Percentiles rank a stretch among this genome's conserved stretches.
Conservation (phyloP, 495 filamentous ascomycete genomes). For the Penicillium angulare region DNA sequence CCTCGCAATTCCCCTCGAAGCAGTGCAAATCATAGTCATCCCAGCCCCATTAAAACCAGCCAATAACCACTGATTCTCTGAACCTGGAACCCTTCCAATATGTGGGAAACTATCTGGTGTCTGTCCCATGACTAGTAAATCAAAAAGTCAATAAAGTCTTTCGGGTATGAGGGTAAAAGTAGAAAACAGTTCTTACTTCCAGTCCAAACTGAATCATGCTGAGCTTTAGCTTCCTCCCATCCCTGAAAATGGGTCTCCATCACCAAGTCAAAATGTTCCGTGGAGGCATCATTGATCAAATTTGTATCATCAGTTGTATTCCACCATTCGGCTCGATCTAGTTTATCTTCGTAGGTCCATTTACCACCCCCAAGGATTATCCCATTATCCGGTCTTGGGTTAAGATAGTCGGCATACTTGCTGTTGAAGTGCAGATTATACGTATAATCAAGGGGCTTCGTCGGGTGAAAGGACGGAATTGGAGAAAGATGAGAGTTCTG, state of each 20-base stretch:
- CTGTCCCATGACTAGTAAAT: not conserved
- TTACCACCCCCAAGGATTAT: constrained; percentile 4
- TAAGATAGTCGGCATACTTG: not conserved
- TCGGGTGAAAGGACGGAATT: not conserved
- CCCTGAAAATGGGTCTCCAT: constrained; percentile 1
- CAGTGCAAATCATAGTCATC: not conserved
- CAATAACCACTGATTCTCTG: not conserved
- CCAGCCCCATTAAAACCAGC: constrained; percentile 6
- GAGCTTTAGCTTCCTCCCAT: constrained; percentile 2
- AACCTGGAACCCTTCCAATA: constrained; percentile 1
- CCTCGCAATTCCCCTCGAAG: not conserved
- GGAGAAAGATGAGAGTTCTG: not conserved
- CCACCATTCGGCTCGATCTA: not conserved
- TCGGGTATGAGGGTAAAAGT: not conserved
- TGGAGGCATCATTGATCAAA: not conserved
- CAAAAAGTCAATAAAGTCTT: not conserved
- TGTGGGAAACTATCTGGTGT: not conserved
- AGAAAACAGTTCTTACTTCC: too few relatives aligned
- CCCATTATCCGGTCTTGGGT: constrained; percentile 1
- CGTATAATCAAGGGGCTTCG: not conserved
- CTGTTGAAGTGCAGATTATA: constrained; percentile 2
- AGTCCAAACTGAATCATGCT: constrained; percentile 3
- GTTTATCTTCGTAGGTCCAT: not conserved
- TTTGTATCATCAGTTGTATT: not conserved
- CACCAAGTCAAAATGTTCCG: not conserved